Evolutionary conservation across 805 yeast species (phyloP), one percentile per base, ranked within the genome.

Genomic region (Suhomyces tanzawaensis): DNA sequence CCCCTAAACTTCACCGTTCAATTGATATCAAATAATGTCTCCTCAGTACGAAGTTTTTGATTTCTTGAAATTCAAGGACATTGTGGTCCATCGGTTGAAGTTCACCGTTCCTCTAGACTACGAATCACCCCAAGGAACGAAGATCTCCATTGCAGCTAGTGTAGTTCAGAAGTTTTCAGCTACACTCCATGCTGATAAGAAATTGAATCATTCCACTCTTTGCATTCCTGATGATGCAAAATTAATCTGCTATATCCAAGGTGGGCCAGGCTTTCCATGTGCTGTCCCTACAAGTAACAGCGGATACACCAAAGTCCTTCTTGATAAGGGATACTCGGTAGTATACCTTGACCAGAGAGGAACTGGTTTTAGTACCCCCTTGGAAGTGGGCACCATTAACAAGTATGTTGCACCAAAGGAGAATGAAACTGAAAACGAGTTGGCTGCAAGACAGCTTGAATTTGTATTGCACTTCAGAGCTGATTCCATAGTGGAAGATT

Each of bases 311-410:
- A 65, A 70, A 31, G 60, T 54, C 21, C 52, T 72, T 32, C 26
- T 72, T 7, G 69, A 65, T 11, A 55, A 57, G 26, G 77, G 73
- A 2, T 71, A 62, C 46, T 68, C 66, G 49, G 56, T 74, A 5
- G 53, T 78, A 11, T 69, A 63, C 28, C 55, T 75, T 33, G 84
- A 78, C 57, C 83, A 78, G 51, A 55, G 83, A 49, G 84, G 83
- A n/a, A 78, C 83, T 1, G 84, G 83, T 0, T 52, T 72, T 18
- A 71, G 79, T 32, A 58, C 72, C 3, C 71, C 77, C 1, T 50
- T 79, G 14, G 76, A 74, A 32, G 51, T 57, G 2, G 49, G 45
- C 3, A 51, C 60, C 6, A 48, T 66, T 25, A 42, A 45, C 5
- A 32, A 39, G 6, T 36, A 43, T 13, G 50, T 55, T 4, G 45